Evolutionary conservation across 208 protist species (phyloP).

Genomic region (Histomonas meleagridis): DNA sequence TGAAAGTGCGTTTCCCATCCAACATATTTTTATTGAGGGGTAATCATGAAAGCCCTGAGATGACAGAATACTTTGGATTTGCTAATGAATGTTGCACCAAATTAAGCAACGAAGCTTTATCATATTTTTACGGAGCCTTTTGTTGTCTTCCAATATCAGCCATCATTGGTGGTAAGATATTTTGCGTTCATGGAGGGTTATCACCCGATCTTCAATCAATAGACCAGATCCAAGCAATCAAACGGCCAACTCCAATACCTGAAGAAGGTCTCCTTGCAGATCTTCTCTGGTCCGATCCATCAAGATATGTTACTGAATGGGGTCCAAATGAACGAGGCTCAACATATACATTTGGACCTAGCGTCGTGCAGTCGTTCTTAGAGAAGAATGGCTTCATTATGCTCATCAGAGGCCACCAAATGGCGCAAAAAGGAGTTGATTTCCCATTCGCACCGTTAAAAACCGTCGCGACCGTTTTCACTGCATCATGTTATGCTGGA

Average conservation of each 20-base stretch:
- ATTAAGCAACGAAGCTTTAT: constrained; percentile 57
- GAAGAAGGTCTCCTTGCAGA: background rate
- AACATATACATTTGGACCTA: too few relatives aligned
- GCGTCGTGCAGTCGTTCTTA: too few relatives aligned
- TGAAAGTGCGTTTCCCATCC: constrained; percentile 45
- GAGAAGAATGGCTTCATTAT: too few relatives aligned
- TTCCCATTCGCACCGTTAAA: background rate
- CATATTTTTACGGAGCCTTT: background rate
- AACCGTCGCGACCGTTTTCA: background rate
- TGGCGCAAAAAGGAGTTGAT: background rate
- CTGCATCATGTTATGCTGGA: background rate
- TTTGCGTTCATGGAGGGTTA: constrained; percentile 29
- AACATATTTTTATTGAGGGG: constrained; percentile 46
- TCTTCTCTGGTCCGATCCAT: constrained; percentile 33
- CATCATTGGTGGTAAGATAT: background rate
- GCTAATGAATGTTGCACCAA: constrained; percentile 60
- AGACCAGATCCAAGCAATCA: background rate
- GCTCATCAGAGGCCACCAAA: constrained; percentile 1
- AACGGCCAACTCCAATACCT: background rate
- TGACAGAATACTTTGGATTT: constrained; percentile 46
- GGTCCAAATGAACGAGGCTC: constrained; percentile 25
- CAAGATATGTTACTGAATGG: background rate
- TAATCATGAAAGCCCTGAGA: constrained; percentile 49
- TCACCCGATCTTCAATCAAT: background rate
- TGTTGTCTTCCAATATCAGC: background rate